Evolutionary conservation across 306 rosid species (phyloP).

Genomic region (Cucumis sativus): DNA sequence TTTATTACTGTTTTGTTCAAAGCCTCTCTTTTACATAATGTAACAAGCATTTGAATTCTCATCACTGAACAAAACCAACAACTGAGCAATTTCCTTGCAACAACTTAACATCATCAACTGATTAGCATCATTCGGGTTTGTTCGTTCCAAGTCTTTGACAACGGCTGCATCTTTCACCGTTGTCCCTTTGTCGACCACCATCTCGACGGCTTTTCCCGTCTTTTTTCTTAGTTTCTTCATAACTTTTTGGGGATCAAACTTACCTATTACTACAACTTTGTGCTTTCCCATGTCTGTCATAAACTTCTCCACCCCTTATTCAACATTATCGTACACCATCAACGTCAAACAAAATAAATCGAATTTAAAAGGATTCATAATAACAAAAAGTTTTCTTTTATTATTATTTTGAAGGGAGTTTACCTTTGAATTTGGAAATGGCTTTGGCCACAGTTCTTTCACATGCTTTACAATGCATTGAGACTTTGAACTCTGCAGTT

Average conservation of each 20-base stretch:
- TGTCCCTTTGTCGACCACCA: slow-evolving; percentile 21
- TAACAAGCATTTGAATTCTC: slow-evolving; percentile 75
- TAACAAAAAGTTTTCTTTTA: too few relatives aligned
- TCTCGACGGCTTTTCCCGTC: slow-evolving; percentile 53
- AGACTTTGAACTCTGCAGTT: slow-evolving; percentile 39
- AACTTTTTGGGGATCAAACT: slow-evolving; percentile 41
- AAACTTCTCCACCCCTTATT: slow-evolving; percentile 58
- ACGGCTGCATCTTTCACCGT: neutral
- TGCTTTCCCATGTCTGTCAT: slow-evolving; percentile 50
- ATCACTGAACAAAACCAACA: slow-evolving; percentile 48
- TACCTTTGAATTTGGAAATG: slow-evolving; percentile 64
- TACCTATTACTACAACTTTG: slow-evolving; percentile 47
- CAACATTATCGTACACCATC: neutral
- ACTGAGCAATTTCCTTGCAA: slow-evolving; percentile 22
- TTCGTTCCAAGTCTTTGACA: neutral
- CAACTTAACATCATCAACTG: slow-evolving; percentile 12
- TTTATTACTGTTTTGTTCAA: neutral
- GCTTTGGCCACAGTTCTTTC: slow-evolving; percentile 56
- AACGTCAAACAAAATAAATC: neutral
- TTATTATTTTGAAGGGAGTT: neutral
- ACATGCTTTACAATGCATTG: slow-evolving; percentile 76
- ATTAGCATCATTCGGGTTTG: neutral
- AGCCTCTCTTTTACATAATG: slow-evolving; percentile 25
- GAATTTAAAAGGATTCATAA: neutral
- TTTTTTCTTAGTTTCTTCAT: slow-evolving; percentile 60